Evolutionary conservation across 768 basidiomycete genomes (phyloP), one percentile per base, ranked within the genome.

Genomic region (Naematelia encephala): DNA sequence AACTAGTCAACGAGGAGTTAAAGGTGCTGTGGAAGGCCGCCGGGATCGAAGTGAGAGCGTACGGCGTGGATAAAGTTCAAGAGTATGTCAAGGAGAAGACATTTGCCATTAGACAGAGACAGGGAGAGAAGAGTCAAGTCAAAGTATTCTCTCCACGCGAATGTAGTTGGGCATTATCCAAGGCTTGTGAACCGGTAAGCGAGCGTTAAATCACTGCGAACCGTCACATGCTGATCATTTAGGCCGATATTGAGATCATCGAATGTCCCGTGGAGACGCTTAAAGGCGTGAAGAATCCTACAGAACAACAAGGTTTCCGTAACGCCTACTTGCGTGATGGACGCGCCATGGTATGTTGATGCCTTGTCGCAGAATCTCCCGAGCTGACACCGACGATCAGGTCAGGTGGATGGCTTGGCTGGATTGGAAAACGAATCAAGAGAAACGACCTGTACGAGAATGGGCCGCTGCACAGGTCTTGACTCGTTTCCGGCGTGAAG

Each of bases 291-390:
- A 99, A 99, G 84, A 98, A 93, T 73, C 81, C 84, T 43, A 82
- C 82, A 26, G 93, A 97, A 78, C 81, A 96, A 54, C 84, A 87
- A 43, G 93, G 94, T 1, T 77, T 96, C 74, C 82, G 83, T 61
- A 80, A 83, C 43, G 94, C 94, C 0, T 97, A 97, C 77, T 76
- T 91, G 14, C 84, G 92, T 53, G 96, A 99, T 76, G 94, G 91
- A 21, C 87, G 83, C 56, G 87, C 91, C 19, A 80, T 77, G 67
- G 77, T 76, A 45, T 19, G 68, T 39, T 8, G 16, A 39, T 43
- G 8, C 25, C 21, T 29, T 23, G 26, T 1, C 21, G 27, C 27
- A n/a, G 13, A 23, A 1, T 61, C 22, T 21, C 5, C 56, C 42
- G 5, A 22, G 30, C 25, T 57, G 51, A 52, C 27, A n/a, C 39